These are phyloP conservation scores for Didymella glomerata DNA, from an alignment of 2,329 filamentous ascomycete genomes.

Conservation along the genomic window DNA sequence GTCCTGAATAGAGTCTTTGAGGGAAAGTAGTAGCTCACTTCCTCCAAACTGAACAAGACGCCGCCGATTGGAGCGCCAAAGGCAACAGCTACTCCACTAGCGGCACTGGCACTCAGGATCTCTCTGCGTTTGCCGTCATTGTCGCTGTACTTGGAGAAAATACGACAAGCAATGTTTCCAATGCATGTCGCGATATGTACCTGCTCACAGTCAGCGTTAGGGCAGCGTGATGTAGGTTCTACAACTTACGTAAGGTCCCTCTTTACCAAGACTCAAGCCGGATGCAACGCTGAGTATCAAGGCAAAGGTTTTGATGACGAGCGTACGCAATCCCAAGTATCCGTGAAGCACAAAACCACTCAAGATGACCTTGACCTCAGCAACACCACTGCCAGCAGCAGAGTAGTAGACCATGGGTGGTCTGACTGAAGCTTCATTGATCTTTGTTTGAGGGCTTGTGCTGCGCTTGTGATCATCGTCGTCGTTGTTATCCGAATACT, in stretches of 20 bases:
- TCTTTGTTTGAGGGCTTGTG: slow-evolving; percentile 53
- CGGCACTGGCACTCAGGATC: slow-evolving; percentile 89
- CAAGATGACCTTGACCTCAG: slow-evolving; percentile 96
- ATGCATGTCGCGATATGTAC: slow-evolving; percentile 98
- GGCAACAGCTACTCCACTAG: slow-evolving; percentile 90
- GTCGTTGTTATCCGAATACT: slow-evolving; percentile 55
- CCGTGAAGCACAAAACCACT: slow-evolving; percentile 97
- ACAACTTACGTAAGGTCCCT: slow-evolving; percentile 51
- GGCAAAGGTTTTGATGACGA: slow-evolving; percentile 83
- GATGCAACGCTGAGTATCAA: slow-evolving; percentile 90
- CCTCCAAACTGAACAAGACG: slow-evolving; percentile 91
- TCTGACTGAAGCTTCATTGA: slow-evolving; percentile 50
- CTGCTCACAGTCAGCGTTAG: slow-evolving; percentile 59
- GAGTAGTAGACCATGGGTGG: slow-evolving; percentile 94
- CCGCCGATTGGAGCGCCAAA: slow-evolving; percentile 92
- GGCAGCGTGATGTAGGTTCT: background rate
- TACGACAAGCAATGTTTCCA: slow-evolving; percentile 90
- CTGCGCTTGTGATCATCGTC: slow-evolving; percentile 53
- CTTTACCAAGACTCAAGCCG: slow-evolving; percentile 91
- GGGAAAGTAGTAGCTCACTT: slow-evolving; percentile 97
- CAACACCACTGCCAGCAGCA: slow-evolving; percentile 93
- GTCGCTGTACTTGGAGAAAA: slow-evolving; percentile 92
- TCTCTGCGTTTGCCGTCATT: slow-evolving; percentile 96
- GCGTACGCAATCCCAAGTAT: slow-evolving; percentile 86
- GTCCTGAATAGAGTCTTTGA: slow-evolving; percentile 97